Evolutionary conservation across 2,329 filamentous ascomycete genomes (phyloP), one percentile per base, ranked within the genome.

Genomic region (Periconia digitata): DNA sequence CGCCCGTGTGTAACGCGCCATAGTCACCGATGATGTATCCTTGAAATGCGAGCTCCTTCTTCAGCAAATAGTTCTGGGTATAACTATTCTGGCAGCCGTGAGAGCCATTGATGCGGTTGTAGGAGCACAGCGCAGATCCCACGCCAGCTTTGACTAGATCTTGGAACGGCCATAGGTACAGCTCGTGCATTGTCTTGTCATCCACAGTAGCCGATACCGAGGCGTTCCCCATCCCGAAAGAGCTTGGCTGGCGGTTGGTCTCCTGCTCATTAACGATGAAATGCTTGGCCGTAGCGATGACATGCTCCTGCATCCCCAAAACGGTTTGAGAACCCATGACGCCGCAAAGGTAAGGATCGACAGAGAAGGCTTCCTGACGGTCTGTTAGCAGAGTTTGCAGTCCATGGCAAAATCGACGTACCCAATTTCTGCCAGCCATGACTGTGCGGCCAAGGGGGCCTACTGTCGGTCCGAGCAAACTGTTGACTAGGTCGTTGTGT

Each of bases 91-190:
- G 58, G 27, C 69, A 72, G 3, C 56, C 62, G 27, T 68, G 65
- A 4, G 59, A 60, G 34, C 61, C 59, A 43, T 72, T 69, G 8
- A 59, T 49, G 15, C 62, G 54, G 22, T 76, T 62, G 40, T 76
- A 75, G 0, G 70, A 72, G 53, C 84, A 87, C 84, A 87, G 86
- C 20, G 86, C 67, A 0, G 77, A 81, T 0, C 72, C 81, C 0
- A 77, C 78, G 2, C 83, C 83, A 10, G 81, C 82, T 18, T 69
- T 74, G 2, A 87, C 66, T 0, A 80, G 77, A 49, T 87, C 79
- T 60, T 81, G 77, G 50, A 86, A 88, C 0, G 85, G 84, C 76
- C 81, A 87, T 2, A 82, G 74, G 44, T 88, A 88, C n/a, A 82
- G 72, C 62, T 87, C 85, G 53, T 86, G 83, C 20, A 86, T 70